These are phyloP conservation scores for Venturia pyrina DNA, from an alignment of 2,329 filamentous ascomycete genomes.

Conservation along the genomic window DNA sequence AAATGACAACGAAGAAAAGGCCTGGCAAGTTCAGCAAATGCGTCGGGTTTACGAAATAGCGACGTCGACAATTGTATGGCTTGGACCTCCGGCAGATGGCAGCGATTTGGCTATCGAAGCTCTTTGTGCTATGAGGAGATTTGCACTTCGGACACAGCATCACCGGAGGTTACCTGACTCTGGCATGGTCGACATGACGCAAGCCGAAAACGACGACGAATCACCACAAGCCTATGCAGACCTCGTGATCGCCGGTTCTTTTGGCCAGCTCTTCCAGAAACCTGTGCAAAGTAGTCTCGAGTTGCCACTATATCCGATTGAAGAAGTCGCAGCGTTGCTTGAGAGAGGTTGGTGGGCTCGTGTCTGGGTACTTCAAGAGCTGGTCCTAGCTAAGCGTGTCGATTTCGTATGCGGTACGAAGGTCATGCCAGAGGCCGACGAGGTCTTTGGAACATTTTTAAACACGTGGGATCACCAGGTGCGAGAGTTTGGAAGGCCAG, in stretches of 20 bases:
- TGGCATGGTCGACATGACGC: neutral
- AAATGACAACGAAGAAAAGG: constrained; percentile 5
- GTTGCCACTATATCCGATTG: neutral
- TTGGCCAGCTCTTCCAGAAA: neutral
- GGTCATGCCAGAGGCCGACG: neutral
- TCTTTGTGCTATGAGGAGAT: neutral
- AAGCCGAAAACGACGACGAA: neutral
- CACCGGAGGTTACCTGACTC: neutral
- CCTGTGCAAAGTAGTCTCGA: neutral
- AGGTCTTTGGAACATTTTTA: neutral
- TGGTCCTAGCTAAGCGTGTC: neutral
- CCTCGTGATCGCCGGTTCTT: neutral
- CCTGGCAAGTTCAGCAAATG: constrained; percentile 9
- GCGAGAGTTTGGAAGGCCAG: neutral
- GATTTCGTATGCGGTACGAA: constrained; percentile 5
- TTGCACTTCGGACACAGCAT: neutral
- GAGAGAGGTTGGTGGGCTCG: constrained; percentile 1
- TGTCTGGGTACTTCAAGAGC: constrained; percentile 8
- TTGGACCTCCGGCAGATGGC: neutral
- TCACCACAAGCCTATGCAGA: neutral
- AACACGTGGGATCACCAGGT: neutral
- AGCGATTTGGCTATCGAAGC: neutral
- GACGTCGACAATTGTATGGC: neutral
- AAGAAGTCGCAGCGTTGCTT: neutral
- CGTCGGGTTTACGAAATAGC: neutral